Conservation (phyloP, 495 filamentous ascomycete genomes). For the Hypoxylon crocopeplum region DNA sequence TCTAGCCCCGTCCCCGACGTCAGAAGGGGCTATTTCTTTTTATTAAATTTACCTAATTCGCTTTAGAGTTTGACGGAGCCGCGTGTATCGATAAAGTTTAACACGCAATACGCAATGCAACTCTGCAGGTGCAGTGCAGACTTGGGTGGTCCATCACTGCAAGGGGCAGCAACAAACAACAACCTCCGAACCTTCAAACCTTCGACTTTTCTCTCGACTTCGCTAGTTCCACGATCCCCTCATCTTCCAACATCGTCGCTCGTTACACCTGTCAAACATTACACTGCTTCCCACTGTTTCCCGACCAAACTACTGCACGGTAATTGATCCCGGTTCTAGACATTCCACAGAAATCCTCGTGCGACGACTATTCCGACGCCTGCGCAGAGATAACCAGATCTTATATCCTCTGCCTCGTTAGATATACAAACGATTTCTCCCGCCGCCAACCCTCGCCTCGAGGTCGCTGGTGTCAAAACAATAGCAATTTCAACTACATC, state of each 20-base stretch:
- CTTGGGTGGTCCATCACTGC: neutral
- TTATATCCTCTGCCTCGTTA: too few relatives aligned
- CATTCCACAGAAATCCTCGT: constrained; percentile 7
- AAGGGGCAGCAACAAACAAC: constrained; percentile 27
- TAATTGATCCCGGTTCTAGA: neutral
- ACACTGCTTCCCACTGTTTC: neutral
- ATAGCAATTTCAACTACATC: too few relatives aligned
- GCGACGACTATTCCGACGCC: constrained; percentile 24
- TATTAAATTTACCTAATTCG: too few relatives aligned
- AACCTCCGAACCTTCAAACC: neutral
- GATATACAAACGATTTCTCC: too few relatives aligned
- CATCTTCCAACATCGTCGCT: constrained; percentile 16
- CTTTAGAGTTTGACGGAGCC: constrained; percentile 1
- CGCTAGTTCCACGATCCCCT: neutral
- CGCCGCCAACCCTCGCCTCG: too few relatives aligned
- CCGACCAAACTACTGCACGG: neutral
- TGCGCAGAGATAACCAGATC: too few relatives aligned
- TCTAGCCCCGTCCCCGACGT: constrained; percentile 11
- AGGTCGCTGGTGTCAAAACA: too few relatives aligned
- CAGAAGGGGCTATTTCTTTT: constrained; percentile 3
- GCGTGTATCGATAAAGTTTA: constrained; percentile 32
- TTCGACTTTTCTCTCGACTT: neutral
- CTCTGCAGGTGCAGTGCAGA: constrained; percentile 3
- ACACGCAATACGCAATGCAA: constrained; percentile 35
- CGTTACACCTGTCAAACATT: constrained; percentile 26